Evolutionary conservation across 495 filamentous ascomycete species (phyloP).

Genomic region (Gamarada debralockiae): DNA sequence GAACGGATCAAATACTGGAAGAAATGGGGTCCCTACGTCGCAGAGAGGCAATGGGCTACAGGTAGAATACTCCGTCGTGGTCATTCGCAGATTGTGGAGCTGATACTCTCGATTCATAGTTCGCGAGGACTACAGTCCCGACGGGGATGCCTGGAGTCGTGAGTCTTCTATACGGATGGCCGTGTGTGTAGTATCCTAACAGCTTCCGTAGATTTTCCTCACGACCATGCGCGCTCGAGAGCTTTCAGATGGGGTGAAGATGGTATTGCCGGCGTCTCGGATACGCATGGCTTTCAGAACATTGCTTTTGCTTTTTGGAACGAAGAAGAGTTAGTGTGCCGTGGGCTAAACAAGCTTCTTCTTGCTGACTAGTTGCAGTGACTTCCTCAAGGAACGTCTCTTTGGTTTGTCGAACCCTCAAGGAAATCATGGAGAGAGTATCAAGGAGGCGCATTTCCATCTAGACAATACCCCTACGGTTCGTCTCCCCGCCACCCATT

Average conservation of each 20-base stretch:
- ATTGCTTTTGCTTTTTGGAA: constrained; percentile 98
- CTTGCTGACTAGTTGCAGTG: constrained; percentile 43
- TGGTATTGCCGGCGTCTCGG: constrained; percentile 92
- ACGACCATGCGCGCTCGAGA: constrained; percentile 84
- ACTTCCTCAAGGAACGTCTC: constrained; percentile 88
- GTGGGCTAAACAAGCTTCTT: neutral
- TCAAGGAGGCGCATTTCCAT: constrained; percentile 96
- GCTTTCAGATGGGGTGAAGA: constrained; percentile 95
- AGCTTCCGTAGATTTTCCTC: constrained; percentile 69
- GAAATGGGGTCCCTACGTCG: constrained; percentile 82
- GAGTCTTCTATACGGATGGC: constrained; percentile 34
- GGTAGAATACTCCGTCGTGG: constrained; percentile 38
- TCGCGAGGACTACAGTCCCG: constrained; percentile 81
- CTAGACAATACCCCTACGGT: constrained; percentile 84
- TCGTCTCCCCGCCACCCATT: constrained; percentile 19
- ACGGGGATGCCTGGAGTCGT: constrained; percentile 97
- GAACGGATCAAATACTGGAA: constrained; percentile 87
- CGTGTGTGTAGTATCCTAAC: neutral
- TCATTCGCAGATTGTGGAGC: neutral
- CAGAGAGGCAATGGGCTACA: constrained; percentile 85
- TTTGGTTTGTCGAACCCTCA: constrained; percentile 95
- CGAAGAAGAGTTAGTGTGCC: constrained; percentile 73
- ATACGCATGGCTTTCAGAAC: constrained; percentile 85
- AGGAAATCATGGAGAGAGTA: constrained; percentile 92
- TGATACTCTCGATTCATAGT: constrained; percentile 49